These are phyloP conservation scores for Collybia sp. DNA, from an alignment of 768 basidiomycete species.

Conservation along the genomic window DNA sequence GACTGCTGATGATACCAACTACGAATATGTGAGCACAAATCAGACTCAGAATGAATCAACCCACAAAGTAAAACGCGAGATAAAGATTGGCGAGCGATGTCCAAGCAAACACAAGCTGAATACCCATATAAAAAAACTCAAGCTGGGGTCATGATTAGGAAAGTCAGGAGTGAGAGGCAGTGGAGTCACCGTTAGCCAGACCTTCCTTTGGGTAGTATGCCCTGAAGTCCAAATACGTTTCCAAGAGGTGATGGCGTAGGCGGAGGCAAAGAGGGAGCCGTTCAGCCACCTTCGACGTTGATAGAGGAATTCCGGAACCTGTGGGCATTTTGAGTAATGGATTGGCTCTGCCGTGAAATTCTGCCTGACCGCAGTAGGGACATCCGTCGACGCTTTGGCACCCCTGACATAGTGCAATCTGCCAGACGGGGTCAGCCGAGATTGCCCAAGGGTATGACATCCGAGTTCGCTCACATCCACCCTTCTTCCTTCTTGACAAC, in stretches of 20 bases:
- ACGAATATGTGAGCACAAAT: constrained; percentile 14
- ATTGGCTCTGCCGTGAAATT: no score
- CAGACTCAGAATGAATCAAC: constrained; percentile 19
- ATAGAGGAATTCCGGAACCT: constrained; percentile 91
- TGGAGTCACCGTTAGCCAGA: constrained; percentile 53
- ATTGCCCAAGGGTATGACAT: constrained; percentile 98
- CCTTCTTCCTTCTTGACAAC: constrained; percentile 72
- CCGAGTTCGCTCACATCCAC: constrained; percentile 78
- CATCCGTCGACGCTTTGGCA: constrained; percentile 95
- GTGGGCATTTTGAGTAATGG: constrained; percentile 2
- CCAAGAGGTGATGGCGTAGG: constrained; percentile 88
- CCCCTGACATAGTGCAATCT: constrained; percentile 88
- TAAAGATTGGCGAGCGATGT: constrained; percentile 92
- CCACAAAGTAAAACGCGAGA: constrained; percentile 88
- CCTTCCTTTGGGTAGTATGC: constrained; percentile 82
- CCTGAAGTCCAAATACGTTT: constrained; percentile 87
- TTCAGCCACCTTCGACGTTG: constrained; percentile 88
- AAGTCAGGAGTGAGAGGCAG: neutral
- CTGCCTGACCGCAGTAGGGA: constrained; percentile 66
- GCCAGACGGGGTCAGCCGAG: constrained; percentile 78
- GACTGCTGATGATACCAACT: constrained; percentile 83
- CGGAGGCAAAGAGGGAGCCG: constrained; percentile 88
- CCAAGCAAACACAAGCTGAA: constrained; percentile 93
- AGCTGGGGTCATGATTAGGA: constrained; percentile 32
- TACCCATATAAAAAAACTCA: constrained; percentile 87